Evolutionary conservation across 257 asterid species (phyloP), one percentile per base, ranked within the genome.

Genomic region (Paulownia fortunei): DNA sequence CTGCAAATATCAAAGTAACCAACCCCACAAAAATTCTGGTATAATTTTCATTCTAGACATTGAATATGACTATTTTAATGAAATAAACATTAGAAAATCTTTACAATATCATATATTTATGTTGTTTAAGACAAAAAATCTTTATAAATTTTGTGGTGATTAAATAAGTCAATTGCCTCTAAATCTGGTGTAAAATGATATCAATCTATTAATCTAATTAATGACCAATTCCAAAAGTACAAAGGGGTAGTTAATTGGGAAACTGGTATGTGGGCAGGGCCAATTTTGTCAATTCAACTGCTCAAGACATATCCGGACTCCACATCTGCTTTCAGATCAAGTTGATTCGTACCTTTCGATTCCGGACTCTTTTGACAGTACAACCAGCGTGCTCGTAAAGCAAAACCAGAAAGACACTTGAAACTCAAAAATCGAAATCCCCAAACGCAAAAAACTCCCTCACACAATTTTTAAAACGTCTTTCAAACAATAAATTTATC

Each of bases 361-460:
- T 90, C 94, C 94, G 90, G 62, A 5, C 84, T 15, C 76, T 69
- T 75, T 74, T 42, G 68, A 39, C 37, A 67, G 73, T 47, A 62
- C 83, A 56, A 65, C 82, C 84, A 75, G 92, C 88, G 88, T 79
- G 79, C 84, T 83, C 82, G 77, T 52, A 68, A 86, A 84, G 88
- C 87, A 68, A 58, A 55, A 62, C 32, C 27, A 36, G 27, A 12
- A 10, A 42, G 51, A 55, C 77, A 67, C 76, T 67, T 58, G 26
- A 16, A 79, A 70, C 83, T 74, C 64, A 58, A 73, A 76, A 61
- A 34, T 54, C 76, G 63, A 76, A 76, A 78, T 21, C 72, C 79
- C 56, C 60, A 47, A 80, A 49, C 62, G n/a, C 80, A 13, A 34
- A 51, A 27, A 68, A 21, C 12, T 27, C 56, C 55, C 30, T 6